phyloP scores from a whole-genome alignment of 2,329 filamentous ascomycete genomes.

The Penicillium sp. region DNA sequence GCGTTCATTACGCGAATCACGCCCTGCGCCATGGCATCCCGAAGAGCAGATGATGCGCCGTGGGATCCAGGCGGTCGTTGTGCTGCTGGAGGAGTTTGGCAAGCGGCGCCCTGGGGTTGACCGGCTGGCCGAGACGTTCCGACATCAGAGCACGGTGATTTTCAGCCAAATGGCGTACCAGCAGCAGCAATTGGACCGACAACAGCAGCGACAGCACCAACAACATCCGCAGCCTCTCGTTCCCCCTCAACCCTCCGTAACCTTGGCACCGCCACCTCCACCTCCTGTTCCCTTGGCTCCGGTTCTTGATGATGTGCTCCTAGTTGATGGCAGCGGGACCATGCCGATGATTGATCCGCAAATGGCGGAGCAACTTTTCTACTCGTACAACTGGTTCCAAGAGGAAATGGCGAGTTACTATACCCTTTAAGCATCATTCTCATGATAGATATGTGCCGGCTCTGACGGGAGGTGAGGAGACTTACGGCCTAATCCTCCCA shows the following conservation, averaged over 20 bases:
- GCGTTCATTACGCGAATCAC: slow-evolving; percentile 30
- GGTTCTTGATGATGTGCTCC: slow-evolving; percentile 33
- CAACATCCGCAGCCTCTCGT: slow-evolving; percentile 12
- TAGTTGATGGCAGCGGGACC: slow-evolving; percentile 30
- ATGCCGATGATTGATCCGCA: slow-evolving; percentile 34
- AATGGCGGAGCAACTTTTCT: slow-evolving; percentile 36
- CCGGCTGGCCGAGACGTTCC: slow-evolving; percentile 35
- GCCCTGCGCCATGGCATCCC: slow-evolving; percentile 31
- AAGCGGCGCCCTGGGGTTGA: slow-evolving; percentile 38
- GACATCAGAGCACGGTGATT: slow-evolving; percentile 37
- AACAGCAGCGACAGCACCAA: slow-evolving; percentile 16
- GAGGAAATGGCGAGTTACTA: slow-evolving; percentile 40
- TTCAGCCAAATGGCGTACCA: slow-evolving; percentile 38
- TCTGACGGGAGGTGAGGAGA: neutral
- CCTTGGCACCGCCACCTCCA: slow-evolving; percentile 19
- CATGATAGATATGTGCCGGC: neutral
- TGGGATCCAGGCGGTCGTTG: slow-evolving; percentile 35
- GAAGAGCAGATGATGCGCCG: slow-evolving; percentile 37
- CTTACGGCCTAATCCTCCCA: neutral
- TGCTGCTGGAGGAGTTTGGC: slow-evolving; percentile 38
- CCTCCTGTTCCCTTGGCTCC: slow-evolving; percentile 31
- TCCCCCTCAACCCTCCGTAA: slow-evolving; percentile 16
- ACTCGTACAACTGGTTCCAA: slow-evolving; percentile 40
- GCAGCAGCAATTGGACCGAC: slow-evolving; percentile 26
- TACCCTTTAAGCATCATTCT: slow-evolving; percentile 29